These are phyloP conservation scores for Pseudognaphalium luteoalbum DNA, from an alignment of 129 eudicot genomes.

Conservation along the genomic window DNA sequence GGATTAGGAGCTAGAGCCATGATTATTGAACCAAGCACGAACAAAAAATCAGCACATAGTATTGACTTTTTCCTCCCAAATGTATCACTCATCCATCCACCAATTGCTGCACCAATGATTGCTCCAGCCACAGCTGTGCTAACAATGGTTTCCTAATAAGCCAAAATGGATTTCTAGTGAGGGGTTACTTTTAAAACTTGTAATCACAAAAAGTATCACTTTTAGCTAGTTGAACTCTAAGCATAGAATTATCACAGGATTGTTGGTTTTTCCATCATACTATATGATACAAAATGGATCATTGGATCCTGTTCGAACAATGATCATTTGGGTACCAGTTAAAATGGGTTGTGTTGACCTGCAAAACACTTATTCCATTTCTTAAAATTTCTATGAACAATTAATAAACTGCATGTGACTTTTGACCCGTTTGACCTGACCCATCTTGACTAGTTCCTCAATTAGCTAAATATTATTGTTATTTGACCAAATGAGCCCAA, in stretches of 20 bases:
- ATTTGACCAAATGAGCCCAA: background rate
- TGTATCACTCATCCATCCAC: conserved; percentile 62
- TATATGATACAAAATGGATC: background rate
- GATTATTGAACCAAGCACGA: conserved; percentile 57
- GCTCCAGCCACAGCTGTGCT: conserved; percentile 82
- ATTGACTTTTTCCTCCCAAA: conserved; percentile 62
- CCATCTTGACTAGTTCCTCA: background rate
- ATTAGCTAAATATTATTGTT: background rate
- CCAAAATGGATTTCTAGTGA: background rate
- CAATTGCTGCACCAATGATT: conserved; percentile 67
- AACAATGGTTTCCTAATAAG: conserved; percentile 69
- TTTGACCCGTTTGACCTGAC: background rate
- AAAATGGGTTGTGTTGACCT: background rate
- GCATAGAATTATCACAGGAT: background rate
- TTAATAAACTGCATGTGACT: background rate
- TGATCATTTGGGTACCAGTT: background rate
- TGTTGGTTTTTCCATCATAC: background rate
- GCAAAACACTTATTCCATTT: background rate
- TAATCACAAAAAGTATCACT: background rate
- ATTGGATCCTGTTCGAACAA: background rate
- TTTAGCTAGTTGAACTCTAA: background rate
- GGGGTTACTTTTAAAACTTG: background rate
- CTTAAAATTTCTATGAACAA: background rate
- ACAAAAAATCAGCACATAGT: conserved; percentile 54
- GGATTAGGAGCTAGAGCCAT: conserved; percentile 61